A percentile compares a stretch with the other conserved stretches of the same genome.
These are phyloP conservation scores for Uronychia binucleata DNA, from an alignment of 73 alveolate genomes.

Conservation along the genomic window DNA sequence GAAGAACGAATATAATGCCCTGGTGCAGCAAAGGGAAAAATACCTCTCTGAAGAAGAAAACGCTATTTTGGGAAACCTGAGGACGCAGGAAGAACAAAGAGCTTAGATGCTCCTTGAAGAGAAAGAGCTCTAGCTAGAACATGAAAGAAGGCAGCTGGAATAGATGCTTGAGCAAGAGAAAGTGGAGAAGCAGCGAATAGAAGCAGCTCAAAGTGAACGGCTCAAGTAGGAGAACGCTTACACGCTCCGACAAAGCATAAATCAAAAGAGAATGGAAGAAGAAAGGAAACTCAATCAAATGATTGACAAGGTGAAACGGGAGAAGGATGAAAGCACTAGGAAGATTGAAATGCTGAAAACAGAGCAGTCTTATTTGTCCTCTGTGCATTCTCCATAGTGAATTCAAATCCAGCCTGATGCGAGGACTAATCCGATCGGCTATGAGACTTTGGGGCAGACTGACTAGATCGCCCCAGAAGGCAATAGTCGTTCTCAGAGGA, in stretches of 20 bases:
- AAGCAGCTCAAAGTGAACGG: no score
- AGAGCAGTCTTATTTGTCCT: neutral
- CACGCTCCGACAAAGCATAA: neutral
- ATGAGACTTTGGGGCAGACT: neutral
- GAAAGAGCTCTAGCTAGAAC: neutral
- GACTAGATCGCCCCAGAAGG: neutral
- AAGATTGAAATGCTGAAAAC: neutral
- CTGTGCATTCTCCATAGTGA: no score
- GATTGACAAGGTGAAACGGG: neutral
- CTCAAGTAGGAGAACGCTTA: no score
- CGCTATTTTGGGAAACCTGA: no score
- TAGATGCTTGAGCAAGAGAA: neutral
- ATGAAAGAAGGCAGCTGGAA: neutral
- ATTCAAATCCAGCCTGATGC: neutral
- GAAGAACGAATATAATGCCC: neutral
- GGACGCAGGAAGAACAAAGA: neutral
- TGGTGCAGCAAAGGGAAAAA: neutral
- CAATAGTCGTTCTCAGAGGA: neutral
- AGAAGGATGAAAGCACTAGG: neutral
- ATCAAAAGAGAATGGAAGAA: neutral
- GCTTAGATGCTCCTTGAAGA: neutral
- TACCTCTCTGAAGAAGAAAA: neutral
- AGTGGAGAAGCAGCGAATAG: neutral
- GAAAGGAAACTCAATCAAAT: neutral
- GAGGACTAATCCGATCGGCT: neutral